These are phyloP conservation scores for Fraxinus xanthoxyloides DNA, from an alignment of 305 asterid species.

Conservation along the genomic window DNA sequence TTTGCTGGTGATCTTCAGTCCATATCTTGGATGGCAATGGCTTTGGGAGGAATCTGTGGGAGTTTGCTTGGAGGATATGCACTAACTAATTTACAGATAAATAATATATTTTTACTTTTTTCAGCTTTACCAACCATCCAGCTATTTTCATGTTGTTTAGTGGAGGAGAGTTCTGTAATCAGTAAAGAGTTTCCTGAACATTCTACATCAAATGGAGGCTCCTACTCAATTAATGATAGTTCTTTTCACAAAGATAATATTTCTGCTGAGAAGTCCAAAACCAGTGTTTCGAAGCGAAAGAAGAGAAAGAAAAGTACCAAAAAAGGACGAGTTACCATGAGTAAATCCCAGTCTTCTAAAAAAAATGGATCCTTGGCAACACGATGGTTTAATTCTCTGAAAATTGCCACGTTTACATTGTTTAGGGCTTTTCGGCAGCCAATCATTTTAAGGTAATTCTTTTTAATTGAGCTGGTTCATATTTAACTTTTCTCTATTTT, in stretches of 20 bases:
- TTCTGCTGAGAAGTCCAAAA: slow-evolving; percentile 38
- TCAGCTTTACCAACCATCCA: slow-evolving; percentile 72
- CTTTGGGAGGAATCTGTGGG: slow-evolving; percentile 90
- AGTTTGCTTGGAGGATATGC: slow-evolving; percentile 91
- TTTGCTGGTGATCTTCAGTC: slow-evolving; percentile 94
- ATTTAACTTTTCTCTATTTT: neutral
- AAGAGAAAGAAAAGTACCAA: slow-evolving; percentile 51
- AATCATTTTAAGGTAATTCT: slow-evolving; percentile 65
- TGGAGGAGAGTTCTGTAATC: slow-evolving; percentile 54
- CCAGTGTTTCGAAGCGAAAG: slow-evolving; percentile 46
- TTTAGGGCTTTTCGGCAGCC: slow-evolving; percentile 81
- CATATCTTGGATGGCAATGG: slow-evolving; percentile 87
- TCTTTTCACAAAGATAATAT: slow-evolving; percentile 31
- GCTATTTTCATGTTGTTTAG: slow-evolving; percentile 75
- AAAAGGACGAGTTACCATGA: slow-evolving; percentile 25
- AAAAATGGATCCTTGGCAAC: slow-evolving; percentile 35
- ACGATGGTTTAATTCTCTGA: slow-evolving; percentile 55
- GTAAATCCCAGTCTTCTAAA: slow-evolving; percentile 32
- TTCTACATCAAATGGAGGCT: slow-evolving; percentile 43
- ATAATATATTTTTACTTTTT: slow-evolving; percentile 65
- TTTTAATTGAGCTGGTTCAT: neutral
- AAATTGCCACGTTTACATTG: slow-evolving; percentile 57
- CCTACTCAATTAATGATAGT: slow-evolving; percentile 29
- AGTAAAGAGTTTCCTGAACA: slow-evolving; percentile 31
- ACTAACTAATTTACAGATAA: slow-evolving; percentile 47